Evolutionary conservation across 257 asterid genomes (phyloP).

Genomic region (Cordia subcordata): DNA sequence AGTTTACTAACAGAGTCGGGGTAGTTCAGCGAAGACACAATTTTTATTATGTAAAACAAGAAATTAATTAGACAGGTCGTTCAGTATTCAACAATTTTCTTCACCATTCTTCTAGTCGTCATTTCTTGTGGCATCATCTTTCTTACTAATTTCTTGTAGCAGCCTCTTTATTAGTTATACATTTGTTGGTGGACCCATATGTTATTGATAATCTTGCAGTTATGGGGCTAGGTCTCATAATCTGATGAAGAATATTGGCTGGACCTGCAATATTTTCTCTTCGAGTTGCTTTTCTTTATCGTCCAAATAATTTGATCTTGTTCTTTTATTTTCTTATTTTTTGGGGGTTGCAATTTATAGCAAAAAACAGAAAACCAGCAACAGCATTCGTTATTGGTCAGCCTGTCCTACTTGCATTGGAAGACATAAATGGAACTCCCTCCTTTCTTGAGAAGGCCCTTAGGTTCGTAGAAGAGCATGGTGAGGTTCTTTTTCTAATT

Average conservation of each 20-base stretch:
- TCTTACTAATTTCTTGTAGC: not conserved
- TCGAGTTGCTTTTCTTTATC: not conserved
- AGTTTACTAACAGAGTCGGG: not conserved
- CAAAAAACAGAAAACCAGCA: conserved; percentile 63
- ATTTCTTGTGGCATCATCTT: not conserved
- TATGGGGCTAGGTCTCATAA: no score
- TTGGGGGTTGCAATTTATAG: conserved; percentile 29
- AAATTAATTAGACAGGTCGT: not conserved
- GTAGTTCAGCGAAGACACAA: not conserved
- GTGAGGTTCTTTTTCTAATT: conserved; percentile 34
- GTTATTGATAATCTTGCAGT: no score
- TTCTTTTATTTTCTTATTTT: not conserved
- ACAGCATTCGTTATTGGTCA: conserved; percentile 83
- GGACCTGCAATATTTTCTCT: not conserved
- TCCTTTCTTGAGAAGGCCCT: conserved; percentile 97
- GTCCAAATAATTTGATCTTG: not conserved
- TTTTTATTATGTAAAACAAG: not conserved
- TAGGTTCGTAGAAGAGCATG: conserved; percentile 81
- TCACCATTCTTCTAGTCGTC: no score
- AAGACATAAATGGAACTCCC: conserved; percentile 94
- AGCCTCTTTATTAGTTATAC: no score
- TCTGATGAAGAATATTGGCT: no score
- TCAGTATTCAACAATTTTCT: not conserved
- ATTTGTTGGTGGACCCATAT: no score
- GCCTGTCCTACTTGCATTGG: conserved; percentile 93